These are phyloP conservation scores for Nemania sp. DNA, from an alignment of 2,329 filamentous ascomycete genomes.

Conservation along the genomic window DNA sequence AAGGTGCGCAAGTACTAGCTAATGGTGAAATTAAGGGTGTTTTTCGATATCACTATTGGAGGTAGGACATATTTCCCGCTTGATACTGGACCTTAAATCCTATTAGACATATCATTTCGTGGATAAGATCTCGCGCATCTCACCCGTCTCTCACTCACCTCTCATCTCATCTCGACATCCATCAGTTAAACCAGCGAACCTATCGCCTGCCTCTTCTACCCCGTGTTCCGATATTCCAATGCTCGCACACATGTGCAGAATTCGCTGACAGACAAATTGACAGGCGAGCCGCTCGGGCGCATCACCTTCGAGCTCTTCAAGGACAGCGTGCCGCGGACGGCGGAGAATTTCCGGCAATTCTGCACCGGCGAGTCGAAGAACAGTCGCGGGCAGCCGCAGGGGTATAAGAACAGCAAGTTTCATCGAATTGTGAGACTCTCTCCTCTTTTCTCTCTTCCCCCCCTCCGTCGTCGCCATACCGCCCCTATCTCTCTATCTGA, in stretches of 20 bases:
- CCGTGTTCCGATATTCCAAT: neutral
- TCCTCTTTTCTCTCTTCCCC: neutral
- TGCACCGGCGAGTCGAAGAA: slow-evolving; percentile 93
- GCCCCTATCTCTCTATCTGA: neutral
- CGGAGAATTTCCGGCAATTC: slow-evolving; percentile 96
- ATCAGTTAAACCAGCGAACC: no score
- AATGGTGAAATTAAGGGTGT: slow-evolving; percentile 50
- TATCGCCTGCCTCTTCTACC: neutral
- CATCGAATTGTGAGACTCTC: slow-evolving; percentile 80
- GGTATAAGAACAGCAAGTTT: slow-evolving; percentile 94
- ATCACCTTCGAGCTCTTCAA: slow-evolving; percentile 91
- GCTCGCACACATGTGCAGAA: neutral
- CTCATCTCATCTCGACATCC: no score
- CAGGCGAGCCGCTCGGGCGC: slow-evolving; percentile 83
- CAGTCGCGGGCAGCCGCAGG: slow-evolving; percentile 74
- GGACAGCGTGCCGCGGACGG: slow-evolving; percentile 80
- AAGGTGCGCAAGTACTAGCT: no score
- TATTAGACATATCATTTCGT: no score
- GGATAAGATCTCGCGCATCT: no score
- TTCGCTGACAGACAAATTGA: neutral
- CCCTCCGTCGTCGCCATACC: neutral
- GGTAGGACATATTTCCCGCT: slow-evolving; percentile 52
- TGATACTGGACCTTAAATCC: no score
- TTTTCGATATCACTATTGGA: slow-evolving; percentile 80
- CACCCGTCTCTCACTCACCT: no score